Percentiles rank a stretch among this genome's conserved stretches.
Conservation (phyloP, 306 rosid genomes). For the Benincasa hispida region DNA sequence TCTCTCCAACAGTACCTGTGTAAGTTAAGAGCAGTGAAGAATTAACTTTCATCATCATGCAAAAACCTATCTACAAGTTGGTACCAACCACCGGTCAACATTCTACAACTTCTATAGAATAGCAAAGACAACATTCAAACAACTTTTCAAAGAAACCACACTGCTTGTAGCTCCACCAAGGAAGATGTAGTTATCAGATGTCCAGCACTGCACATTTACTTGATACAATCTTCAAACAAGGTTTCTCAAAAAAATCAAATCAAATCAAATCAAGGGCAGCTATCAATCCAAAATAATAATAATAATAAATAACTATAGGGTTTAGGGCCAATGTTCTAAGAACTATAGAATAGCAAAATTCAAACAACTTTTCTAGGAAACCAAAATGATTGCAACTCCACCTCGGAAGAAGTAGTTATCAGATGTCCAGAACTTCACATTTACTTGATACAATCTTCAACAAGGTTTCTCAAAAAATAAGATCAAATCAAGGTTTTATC, state of each 20-base stretch:
- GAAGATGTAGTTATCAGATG: not conserved
- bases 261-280: not conserved
- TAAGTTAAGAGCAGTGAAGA: conserved; percentile 9
- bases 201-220: not conserved
- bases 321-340: not conserved
- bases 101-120: not conserved
- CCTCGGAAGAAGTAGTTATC: not conserved
- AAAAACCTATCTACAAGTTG: not conserved
- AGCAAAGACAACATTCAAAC: not conserved
- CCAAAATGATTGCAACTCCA: not conserved
- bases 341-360: not conserved
- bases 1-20: conserved; percentile 90
- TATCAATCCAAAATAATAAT: not conserved
- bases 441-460: not conserved
- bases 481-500: not conserved
- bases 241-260: not conserved
- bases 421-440: not conserved
- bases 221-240: not conserved
- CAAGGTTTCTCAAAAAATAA: not conserved
- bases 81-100: not conserved
- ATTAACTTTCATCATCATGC: not conserved
- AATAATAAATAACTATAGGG: no score
- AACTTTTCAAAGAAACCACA: not conserved
- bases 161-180: not conserved
- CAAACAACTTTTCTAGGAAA: not conserved